Percentiles rank a stretch among this genome's conserved stretches.
Evolutionary conservation across 2,329 filamentous ascomycete species (phyloP).

Genomic region (Cercospora nicotianae): DNA sequence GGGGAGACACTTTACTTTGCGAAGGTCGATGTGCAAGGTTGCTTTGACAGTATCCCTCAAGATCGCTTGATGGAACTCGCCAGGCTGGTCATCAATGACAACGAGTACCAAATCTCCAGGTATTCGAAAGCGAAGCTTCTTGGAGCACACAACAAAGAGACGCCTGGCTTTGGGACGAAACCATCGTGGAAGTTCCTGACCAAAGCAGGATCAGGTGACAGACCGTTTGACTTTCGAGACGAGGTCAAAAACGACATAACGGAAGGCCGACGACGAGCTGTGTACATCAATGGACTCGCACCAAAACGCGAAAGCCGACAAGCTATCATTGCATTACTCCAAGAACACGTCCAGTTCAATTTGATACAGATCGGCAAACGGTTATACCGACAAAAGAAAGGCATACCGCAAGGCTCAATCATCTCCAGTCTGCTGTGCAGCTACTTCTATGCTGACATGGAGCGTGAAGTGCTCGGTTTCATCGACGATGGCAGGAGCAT

Average conservation of each 20-base stretch:
- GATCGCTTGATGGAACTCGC: slow-evolving; percentile 68
- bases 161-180: slow-evolving; percentile 38
- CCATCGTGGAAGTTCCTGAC: slow-evolving; percentile 45
- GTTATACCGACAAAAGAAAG: slow-evolving; percentile 80
- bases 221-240: slow-evolving; percentile 36
- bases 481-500: slow-evolving; percentile 58
- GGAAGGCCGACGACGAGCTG: slow-evolving; percentile 58
- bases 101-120: slow-evolving; percentile 68
- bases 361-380: slow-evolving; percentile 85
- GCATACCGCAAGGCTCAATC: slow-evolving; percentile 91
- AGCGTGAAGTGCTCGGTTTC: slow-evolving; percentile 68
- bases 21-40: slow-evolving; percentile 87
- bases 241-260: slow-evolving; percentile 28
- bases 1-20: slow-evolving; percentile 70
- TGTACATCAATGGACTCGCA: slow-evolving; percentile 72
- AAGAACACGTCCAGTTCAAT: slow-evolving; percentile 80
- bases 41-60: slow-evolving; percentile 95
- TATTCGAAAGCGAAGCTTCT: slow-evolving; percentile 69
- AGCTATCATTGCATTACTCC: slow-evolving; percentile 67
- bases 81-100: slow-evolving; percentile 55
- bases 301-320: slow-evolving; percentile 58
- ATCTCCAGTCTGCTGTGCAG: slow-evolving; percentile 86
- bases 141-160: slow-evolving; percentile 39
- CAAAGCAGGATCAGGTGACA: slow-evolving; percentile 39
- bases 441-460: slow-evolving; percentile 91